These are phyloP conservation scores for Epichloe sp. DNA, from an alignment of 2,329 filamentous ascomycete genomes.

Conservation along the genomic window DNA sequence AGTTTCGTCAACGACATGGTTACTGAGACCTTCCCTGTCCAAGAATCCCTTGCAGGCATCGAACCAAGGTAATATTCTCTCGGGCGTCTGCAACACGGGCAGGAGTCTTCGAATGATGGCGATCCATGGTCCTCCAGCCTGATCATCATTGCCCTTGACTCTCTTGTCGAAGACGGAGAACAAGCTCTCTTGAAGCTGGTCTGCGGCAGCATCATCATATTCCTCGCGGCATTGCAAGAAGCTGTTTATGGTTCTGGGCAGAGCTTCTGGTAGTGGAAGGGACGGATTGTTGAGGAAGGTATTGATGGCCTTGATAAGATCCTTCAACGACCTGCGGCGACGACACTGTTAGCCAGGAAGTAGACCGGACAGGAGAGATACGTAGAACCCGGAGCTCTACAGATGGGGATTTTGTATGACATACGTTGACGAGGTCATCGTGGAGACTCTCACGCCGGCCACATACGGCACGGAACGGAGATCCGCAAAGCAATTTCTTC, in stretches of 20 bases:
- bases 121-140: slow-evolving; percentile 54
- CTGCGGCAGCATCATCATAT: slow-evolving; percentile 54
- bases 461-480: neutral
- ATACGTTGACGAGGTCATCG: slow-evolving; percentile 16
- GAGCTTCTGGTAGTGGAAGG: slow-evolving; percentile 53
- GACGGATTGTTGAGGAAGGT: slow-evolving; percentile 34
- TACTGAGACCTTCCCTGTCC: slow-evolving; percentile 45
- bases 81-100: slow-evolving; percentile 48
- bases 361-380: slow-evolving; percentile 4
- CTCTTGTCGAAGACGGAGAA: slow-evolving; percentile 51
- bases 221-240: slow-evolving; percentile 57
- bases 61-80: slow-evolving; percentile 60
- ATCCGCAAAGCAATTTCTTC: neutral
- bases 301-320: slow-evolving; percentile 44
- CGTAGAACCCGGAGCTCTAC: neutral
- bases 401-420: slow-evolving; percentile 4
- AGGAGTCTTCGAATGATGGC: slow-evolving; percentile 51
- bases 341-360: slow-evolving; percentile 10
- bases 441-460: slow-evolving; percentile 1
- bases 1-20: slow-evolving; percentile 49
- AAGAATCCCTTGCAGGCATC: slow-evolving; percentile 28
- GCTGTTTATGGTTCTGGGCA: slow-evolving; percentile 46
- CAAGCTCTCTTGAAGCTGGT: slow-evolving; percentile 62
- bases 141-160: slow-evolving; percentile 40
- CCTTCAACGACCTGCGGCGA: slow-evolving; percentile 40